Conservation (phyloP, 2,329 filamentous ascomycete genomes). For the Dactylellina sp. region DNA sequence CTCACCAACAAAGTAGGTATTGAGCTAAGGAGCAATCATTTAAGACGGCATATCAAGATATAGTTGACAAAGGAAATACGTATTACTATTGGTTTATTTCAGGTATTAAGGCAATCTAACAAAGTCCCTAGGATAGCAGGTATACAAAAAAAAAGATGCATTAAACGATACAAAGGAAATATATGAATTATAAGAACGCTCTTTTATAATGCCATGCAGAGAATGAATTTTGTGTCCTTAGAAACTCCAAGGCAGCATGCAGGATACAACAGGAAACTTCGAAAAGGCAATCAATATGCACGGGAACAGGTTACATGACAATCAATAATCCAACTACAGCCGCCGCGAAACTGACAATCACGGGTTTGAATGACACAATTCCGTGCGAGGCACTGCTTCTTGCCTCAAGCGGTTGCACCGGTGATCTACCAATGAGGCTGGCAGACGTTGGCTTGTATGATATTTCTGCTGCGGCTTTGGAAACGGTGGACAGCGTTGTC, state of each 20-base stretch:
- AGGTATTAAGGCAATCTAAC: not conserved
- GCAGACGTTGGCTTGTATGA: slow-evolving; percentile 19
- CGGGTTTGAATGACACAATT: not conserved
- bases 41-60: no score
- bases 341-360: not conserved
- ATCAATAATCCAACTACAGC: slow-evolving; percentile 1
- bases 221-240: not conserved
- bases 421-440: not conserved
- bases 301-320: not conserved
- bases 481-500: slow-evolving; percentile 30
- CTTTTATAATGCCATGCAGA: not conserved
- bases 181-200: not conserved
- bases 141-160: not conserved
- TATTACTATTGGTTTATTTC: no score
- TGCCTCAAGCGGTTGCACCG: slow-evolving; percentile 14
- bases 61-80: no score
- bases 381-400: slow-evolving; percentile 18
- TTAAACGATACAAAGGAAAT: slow-evolving; percentile 4
- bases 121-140: not conserved
- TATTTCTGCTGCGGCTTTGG: not conserved
- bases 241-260: not conserved
- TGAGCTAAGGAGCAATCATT: no score
- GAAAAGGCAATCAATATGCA: not conserved
- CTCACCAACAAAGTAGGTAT: no score
- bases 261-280: no score